Base-by-base conservation (phyloP, 805 yeast genomes). In the Isabelozyma rhagii region DNA sequence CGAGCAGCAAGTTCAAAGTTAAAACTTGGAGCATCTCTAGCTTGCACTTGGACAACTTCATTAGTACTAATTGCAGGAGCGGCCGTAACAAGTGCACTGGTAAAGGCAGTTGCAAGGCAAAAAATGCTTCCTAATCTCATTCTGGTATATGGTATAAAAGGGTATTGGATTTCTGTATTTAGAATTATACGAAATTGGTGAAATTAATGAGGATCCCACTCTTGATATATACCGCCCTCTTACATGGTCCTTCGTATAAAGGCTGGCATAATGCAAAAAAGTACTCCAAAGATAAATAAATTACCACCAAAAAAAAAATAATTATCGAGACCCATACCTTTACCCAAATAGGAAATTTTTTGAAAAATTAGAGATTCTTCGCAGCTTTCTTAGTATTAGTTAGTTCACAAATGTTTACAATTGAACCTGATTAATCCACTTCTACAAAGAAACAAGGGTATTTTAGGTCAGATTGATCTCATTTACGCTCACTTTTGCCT, bases 71-170 rank as follows among this genome's bases (percentile, higher is more conserved):
- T 40, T 15, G 59, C 48, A 18, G 67, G 62, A 7, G 64, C 64
- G n/a, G 67, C 66, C 10, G 39, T 44, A 10, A 55, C 64, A 38
- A 64, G 43, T n/a, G 52, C 44, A n/a, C 57, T 51, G 7, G 60
- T 46, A 21, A 58, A 44, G 27, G 55, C 43, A n/a, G 61, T 43
- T 15, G 58, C 58, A 17, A 55, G 45, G 25, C 62, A 50, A 36
- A 59, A 48, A 29, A 59, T 46, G 28, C 52, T 40, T 14, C 57
- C 51, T 27, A 63, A 51, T 49, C 51, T 63, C 68, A 63, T 63
- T 11, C 11, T 43, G 41, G 21, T 39, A 39, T 39, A 14, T 39
- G 17, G 41, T 11, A 39, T 11, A 31, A 31, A 41, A 31, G 36
- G 36, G 36, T 31, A 31, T 31, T 31, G 36, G 8, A 31, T 10